A percentile compares a stretch with the other conserved stretches of the same genome.
These are phyloP conservation scores for Cladophialophora exuberans DNA, from an alignment of 2,329 filamentous ascomycete species.

Conservation along the genomic window DNA sequence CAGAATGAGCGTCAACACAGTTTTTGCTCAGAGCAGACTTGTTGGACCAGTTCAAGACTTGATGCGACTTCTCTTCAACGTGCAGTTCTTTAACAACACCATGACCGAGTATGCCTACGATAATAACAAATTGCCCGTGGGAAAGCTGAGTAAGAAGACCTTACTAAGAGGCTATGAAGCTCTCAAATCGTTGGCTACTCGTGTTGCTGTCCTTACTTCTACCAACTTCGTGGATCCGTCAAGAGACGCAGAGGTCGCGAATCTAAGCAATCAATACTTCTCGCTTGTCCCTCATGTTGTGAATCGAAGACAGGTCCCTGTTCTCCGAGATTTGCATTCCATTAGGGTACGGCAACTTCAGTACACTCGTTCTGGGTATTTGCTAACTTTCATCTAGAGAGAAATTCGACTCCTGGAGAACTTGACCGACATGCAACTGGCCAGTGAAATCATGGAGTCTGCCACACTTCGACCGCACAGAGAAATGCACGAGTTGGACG, in stretches of 20 bases:
- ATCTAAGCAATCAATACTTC: conserved; percentile 78
- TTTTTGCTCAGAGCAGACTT: conserved; percentile 56
- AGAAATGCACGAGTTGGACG: conserved; percentile 68
- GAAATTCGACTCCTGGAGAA: conserved; percentile 56
- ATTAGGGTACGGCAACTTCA: conserved; percentile 21
- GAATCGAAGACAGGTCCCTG: conserved; percentile 59
- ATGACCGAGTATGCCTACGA: conserved; percentile 50
- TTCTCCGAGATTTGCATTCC: conserved; percentile 24
- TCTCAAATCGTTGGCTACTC: conserved; percentile 72
- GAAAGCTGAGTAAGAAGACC: conserved; percentile 79
- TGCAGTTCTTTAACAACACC: conserved; percentile 66
- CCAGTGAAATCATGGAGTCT: conserved; percentile 75
- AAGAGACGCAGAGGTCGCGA: conserved; percentile 54
- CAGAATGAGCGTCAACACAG: conserved; percentile 35
- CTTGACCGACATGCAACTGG: conserved; percentile 82
- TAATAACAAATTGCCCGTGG: conserved; percentile 73
- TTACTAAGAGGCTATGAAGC: conserved; percentile 75
- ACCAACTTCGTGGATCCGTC: conserved; percentile 45
- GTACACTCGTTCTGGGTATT: not conserved
- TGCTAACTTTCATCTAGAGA: conserved; percentile 14
- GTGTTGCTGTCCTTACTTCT: conserved; percentile 60
- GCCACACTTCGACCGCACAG: conserved; percentile 54
- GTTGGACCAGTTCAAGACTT: conserved; percentile 65
- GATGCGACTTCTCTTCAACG: conserved; percentile 83
- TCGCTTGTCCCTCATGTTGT: conserved; percentile 81